Evolutionary conservation across 164 flowering plant species (phyloP), one percentile per base, ranked within the genome.

Genomic region (Vitis rupestris): DNA sequence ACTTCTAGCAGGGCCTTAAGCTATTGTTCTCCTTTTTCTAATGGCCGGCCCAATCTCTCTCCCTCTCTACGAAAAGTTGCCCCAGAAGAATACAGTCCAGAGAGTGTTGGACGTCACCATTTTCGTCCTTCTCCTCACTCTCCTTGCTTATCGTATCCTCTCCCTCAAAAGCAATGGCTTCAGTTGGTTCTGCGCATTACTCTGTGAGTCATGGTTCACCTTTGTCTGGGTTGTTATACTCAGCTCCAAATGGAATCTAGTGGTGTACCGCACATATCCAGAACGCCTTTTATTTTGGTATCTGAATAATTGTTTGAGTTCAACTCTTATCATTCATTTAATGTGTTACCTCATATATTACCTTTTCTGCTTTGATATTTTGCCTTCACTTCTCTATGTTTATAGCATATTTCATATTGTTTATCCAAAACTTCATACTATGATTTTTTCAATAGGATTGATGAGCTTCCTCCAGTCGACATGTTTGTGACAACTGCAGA

Each of bases 51-150:
- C 64, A 8, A 62, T 55, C 56, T 53, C 71, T 14, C 59, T 72
- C 4, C 80, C 70, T 15, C 72, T 80, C 50, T 61, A 72, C 13
- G 79, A 80, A 66, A 61, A 23, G 72, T 44, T 75, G 37, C 59
- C 62, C 52, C 61, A 51, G 4, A 73, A 73, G 9, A 81, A 73
- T 66, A 74, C 48, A n/a, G 61, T 72, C 15, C 29, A 69, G 10
- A 69, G 83, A 62, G 59, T 70, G 10, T 1, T 55, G 0, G 79
- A 78, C 9, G 59, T 79, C 51, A 4, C 65, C 64, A 61, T 82
- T 63, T 68, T 80, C 60, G 37, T 72, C 63, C 78, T 82, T 29
- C 79, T 82, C 56, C 60, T 82, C 10, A 70, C 80, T n/a, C 78
- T 82, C 49, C 70, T 84, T 51, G n/a, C 55, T 29, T 80, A 82